These are phyloP conservation scores for Coriolopsis trogii DNA, from an alignment of 1,284 basidiomycete species.

Conservation along the genomic window DNA sequence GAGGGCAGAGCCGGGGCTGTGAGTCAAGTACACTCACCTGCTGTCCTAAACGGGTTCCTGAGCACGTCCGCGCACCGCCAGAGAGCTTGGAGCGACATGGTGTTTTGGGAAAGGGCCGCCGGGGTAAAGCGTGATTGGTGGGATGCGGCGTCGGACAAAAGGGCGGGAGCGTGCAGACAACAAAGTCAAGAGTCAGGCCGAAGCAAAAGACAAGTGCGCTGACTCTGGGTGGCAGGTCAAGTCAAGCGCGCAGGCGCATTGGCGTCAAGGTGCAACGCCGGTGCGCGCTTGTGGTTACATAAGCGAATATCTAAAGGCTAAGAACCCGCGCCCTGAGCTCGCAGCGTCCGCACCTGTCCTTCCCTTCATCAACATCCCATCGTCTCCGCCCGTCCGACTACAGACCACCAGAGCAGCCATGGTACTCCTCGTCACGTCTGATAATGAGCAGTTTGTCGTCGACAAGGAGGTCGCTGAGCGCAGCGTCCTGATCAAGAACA, in stretches of 20 bases:
- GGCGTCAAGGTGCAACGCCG: conserved; percentile 42
- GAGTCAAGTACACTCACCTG: conserved; percentile 10
- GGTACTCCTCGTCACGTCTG: conserved; percentile 88
- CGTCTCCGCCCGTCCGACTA: conserved; percentile 8
- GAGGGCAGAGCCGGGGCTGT: conserved; percentile 2
- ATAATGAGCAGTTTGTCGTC: conserved; percentile 94
- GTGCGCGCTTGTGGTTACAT: conserved; percentile 33
- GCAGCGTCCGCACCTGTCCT: conserved; percentile 26
- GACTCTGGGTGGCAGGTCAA: no score
- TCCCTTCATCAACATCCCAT: conserved; percentile 21
- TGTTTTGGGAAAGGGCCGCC: background rate
- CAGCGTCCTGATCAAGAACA: conserved; percentile 97
- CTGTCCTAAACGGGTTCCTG: conserved; percentile 20
- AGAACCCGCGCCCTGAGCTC: conserved; percentile 8
- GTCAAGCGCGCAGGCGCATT: background rate
- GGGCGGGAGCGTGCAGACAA: no score
- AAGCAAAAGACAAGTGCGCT: no score
- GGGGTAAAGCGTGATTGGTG: background rate
- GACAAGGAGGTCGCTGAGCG: conserved; percentile 96
- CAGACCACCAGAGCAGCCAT: conserved; percentile 42
- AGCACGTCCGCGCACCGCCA: conserved; percentile 19
- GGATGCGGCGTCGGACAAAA: background rate
- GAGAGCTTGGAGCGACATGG: conserved; percentile 21
- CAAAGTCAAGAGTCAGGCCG: no score
- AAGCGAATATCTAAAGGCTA: conserved; percentile 10